A percentile compares a stretch with the other conserved stretches of the same genome.
Evolutionary conservation across 2,329 filamentous ascomycete species (phyloP).

Genomic region (Fusarium circinatum): DNA sequence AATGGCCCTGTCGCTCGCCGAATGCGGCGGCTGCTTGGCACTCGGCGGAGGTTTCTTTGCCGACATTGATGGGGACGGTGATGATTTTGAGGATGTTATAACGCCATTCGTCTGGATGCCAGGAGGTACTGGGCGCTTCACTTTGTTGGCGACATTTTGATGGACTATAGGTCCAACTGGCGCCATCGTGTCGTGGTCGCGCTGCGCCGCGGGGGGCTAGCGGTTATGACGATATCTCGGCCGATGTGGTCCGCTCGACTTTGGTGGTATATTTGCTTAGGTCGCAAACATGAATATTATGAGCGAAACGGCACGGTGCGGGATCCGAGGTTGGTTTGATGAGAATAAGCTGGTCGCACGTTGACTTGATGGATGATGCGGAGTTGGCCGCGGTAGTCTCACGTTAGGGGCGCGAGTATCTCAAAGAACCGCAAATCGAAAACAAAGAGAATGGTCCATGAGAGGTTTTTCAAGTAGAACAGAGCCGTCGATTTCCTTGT

Average conservation of each 20-base stretch:
- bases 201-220: conserved; percentile 41
- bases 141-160: conserved; percentile 63
- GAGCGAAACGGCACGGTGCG: conserved; percentile 28
- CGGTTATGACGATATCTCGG: conserved; percentile 23
- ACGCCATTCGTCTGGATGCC: conserved; percentile 73
- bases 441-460: conserved; percentile 29
- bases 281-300: conserved; percentile 39
- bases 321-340: conserved; percentile 5
- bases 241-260: conserved; percentile 28
- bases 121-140: conserved; percentile 74
- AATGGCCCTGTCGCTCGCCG: conserved; percentile 50
- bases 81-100: conserved; percentile 65
- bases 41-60: conserved; percentile 62
- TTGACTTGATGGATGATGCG: conserved; percentile 34
- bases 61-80: conserved; percentile 67
- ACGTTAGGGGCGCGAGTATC: conserved; percentile 24
- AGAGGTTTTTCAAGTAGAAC: background rate
- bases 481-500: background rate
- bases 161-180: conserved; percentile 62
- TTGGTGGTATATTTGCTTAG: conserved; percentile 18
- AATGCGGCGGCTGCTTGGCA: conserved; percentile 53
- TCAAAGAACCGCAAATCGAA: conserved; percentile 28
- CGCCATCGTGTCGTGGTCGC: conserved; percentile 59
- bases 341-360: conserved; percentile 33
- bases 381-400: conserved; percentile 35